Base-by-base conservation (phyloP, 106 monocot species). In the Phalaenopsis equestris region DNA sequence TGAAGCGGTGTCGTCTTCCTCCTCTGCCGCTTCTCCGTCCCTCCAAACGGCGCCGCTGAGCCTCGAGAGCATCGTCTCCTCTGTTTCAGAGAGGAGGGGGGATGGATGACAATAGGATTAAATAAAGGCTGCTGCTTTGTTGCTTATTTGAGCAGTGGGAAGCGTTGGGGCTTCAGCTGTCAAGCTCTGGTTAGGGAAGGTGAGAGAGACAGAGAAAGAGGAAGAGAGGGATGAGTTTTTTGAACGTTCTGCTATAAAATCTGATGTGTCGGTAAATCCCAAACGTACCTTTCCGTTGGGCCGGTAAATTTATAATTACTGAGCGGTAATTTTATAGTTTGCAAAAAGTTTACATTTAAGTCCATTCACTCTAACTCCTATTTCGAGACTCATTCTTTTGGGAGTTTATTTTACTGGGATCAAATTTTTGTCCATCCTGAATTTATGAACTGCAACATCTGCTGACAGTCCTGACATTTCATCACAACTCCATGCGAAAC, bases 21-120 rank as follows among this genome's bases (percentile, higher is more conserved):
- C 76, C 48, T 76, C 76, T 30, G 21, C 76, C 30, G 10, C 74
- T 74, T 74, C 76, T 49, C 49, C 76, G 12, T 76, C 76, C 12
- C 39, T 76, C 76, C 76, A 76, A 23, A 49, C n/a, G 6, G 74
- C 74, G 18, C 74, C 41, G 43, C 74, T 74, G 2, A 74, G 76
- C 76, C 76, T 46, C 76, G 76, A 76, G 24, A 76, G 48, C 76
- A 76, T 76, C 49, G 46, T 24, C 17, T 24, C 24, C 49, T 41
- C 19, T 49, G 42, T 74, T 43, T 5, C 42, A 76, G 24, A 48
- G 30, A 49, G 47, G 11, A 9, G 49, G 12, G 3, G 76, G 42
- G 48, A 9, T 23, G 8, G 48, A 48, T 9, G 19, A 73, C 2
- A n/a, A 73, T 41, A 42, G 17, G 18, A 43, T 42, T 1, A 24